phyloP scores from a whole-genome alignment of 1,284 basidiomycete species.

The Sporisorium graminicola region DNA sequence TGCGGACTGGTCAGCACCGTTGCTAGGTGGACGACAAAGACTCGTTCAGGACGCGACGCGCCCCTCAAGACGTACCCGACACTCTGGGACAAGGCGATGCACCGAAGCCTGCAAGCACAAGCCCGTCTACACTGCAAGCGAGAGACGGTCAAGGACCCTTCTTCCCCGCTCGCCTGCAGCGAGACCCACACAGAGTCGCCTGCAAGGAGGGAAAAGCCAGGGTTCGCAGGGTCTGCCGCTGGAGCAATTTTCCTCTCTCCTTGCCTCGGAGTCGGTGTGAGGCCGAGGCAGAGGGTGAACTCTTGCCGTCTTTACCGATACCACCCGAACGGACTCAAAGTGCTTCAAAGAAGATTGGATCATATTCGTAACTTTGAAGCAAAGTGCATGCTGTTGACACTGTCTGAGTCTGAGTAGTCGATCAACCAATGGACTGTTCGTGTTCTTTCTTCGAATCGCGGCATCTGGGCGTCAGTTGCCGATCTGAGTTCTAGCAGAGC shows the following conservation, averaged over 20 bases:
- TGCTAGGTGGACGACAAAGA: not conserved
- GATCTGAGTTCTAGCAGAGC: not conserved
- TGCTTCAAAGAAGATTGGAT: no score
- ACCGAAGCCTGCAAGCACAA: slow-evolving; percentile 5
- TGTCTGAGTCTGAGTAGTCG: not conserved
- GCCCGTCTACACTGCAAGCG: not conserved
- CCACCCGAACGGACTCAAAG: no score
- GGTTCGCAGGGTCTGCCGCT: slow-evolving; percentile 16
- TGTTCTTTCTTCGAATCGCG: not conserved
- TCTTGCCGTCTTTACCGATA: slow-evolving; percentile 11
- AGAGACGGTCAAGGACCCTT: not conserved
- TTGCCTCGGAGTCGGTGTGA: slow-evolving; percentile 35
- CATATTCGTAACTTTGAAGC: no score
- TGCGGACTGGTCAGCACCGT: not conserved
- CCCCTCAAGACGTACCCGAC: not conserved
- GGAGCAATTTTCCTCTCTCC: slow-evolving; percentile 9
- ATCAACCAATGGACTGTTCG: not conserved
- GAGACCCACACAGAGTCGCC: slow-evolving; percentile 1
- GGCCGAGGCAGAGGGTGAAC: slow-evolving; percentile 30
- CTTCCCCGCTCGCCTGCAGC: not conserved
- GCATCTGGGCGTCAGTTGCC: slow-evolving; percentile 2
- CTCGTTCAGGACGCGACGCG: not conserved
- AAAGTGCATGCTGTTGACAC: no score
- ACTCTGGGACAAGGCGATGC: not conserved
- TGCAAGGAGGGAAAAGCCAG: slow-evolving; percentile 25